A percentile compares a stretch with the other conserved stretches of the same genome.
These are phyloP conservation scores for Acanthamoeba castellanii DNA, from an alignment of 208 protist species.

Conservation along the genomic window DNA sequence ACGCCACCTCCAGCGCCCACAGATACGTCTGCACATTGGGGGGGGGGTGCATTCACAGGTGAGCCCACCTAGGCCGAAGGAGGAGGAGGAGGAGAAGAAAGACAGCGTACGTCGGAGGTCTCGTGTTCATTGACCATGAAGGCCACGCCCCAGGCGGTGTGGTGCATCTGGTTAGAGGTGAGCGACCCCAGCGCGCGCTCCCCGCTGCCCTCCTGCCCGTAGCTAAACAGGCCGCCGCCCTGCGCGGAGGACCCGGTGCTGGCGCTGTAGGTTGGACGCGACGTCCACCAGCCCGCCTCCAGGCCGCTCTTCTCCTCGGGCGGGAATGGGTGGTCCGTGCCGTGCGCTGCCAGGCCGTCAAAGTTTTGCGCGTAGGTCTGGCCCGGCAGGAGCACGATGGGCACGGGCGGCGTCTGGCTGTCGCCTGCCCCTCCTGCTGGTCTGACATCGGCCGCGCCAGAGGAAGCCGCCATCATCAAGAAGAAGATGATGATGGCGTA, in stretches of 20 bases:
- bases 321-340: background rate
- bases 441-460: too few relatives aligned
- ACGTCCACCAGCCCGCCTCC: constrained; percentile 2
- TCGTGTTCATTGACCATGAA: background rate
- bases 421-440: background rate
- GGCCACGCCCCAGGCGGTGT: constrained; percentile 14
- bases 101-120: background rate
- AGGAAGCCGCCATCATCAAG: too few relatives aligned
- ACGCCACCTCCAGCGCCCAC: background rate
- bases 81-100: background rate
- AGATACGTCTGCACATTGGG: background rate
- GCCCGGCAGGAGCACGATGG: background rate
- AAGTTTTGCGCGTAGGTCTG: background rate
- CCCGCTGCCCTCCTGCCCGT: background rate
- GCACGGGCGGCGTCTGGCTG: background rate
- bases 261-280: background rate
- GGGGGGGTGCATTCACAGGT: too few relatives aligned
- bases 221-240: constrained; percentile 18
- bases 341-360: background rate
- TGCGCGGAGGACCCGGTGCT: background rate
- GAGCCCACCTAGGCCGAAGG: background rate
- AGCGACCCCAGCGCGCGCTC: background rate
- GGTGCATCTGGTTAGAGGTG: background rate
- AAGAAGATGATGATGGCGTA: too few relatives aligned
- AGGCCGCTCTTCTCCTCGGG: background rate